These are phyloP conservation scores for Calendula officinalis DNA, from an alignment of 129 eudicot species.

Conservation along the genomic window DNA sequence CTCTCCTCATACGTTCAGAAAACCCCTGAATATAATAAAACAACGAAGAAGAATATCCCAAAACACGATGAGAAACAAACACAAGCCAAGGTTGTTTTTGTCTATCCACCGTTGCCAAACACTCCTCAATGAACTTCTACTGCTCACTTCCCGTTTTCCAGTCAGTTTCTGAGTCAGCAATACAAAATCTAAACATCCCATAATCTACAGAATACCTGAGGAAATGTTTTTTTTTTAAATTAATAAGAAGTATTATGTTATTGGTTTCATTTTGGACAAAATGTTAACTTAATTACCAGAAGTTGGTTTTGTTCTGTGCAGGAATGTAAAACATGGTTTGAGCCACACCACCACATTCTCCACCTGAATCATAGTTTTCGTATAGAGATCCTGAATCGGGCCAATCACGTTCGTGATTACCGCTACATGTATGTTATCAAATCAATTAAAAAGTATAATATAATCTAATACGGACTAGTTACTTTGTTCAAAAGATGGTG, in stretches of 20 bases:
- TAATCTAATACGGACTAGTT: no score
- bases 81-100: slow-evolving; percentile 81
- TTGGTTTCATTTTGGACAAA: no score
- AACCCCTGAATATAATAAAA: slow-evolving; percentile 53
- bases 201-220: slow-evolving; percentile 71
- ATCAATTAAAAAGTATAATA: no score
- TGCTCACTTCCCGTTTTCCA: slow-evolving; percentile 82
- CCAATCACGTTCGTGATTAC: slow-evolving; percentile 82
- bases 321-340: slow-evolving; percentile 63
- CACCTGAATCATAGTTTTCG: slow-evolving; percentile 62
- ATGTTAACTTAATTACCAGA: no score
- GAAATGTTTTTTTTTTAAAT: no score
- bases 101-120: slow-evolving; percentile 65
- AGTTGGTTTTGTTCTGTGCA: no score
- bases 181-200: slow-evolving; percentile 84
- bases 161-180: slow-evolving; percentile 75
- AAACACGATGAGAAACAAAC: slow-evolving; percentile 61
- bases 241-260: no score
- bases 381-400: slow-evolving; percentile 72
- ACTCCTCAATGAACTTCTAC: slow-evolving; percentile 60
- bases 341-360: slow-evolving; percentile 78
- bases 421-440: no score
- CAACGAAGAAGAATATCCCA: slow-evolving; percentile 73
- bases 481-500: no score
- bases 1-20: slow-evolving; percentile 76